phyloP scores from a whole-genome alignment of 176 grass and related monocot species.

The Carex cristatella region DNA sequence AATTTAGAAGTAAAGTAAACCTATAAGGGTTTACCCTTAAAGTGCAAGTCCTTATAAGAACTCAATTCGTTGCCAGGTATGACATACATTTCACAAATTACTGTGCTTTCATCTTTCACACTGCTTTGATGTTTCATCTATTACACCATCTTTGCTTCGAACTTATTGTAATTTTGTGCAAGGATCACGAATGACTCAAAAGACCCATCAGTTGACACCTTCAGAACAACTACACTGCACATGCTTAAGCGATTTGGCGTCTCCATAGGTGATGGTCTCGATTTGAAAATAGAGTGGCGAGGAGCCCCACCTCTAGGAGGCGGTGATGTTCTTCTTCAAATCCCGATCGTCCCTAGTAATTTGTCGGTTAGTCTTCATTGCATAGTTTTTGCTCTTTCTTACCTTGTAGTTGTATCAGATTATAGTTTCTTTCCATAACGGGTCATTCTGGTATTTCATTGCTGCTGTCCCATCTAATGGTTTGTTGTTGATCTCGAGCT shows the following conservation, averaged over 20 bases:
- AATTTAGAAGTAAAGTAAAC: background rate
- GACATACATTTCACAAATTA: background rate
- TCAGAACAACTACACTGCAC: constrained; percentile 65
- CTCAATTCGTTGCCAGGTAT: background rate
- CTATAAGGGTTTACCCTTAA: background rate
- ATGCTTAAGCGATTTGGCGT: constrained; percentile 85
- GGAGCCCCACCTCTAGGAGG: constrained; percentile 78
- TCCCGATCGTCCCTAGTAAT: constrained; percentile 54
- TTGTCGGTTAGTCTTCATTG: constrained; percentile 40
- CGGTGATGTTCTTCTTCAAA: constrained; percentile 66
- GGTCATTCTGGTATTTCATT: background rate
- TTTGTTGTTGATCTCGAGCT: background rate
- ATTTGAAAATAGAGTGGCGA: constrained; percentile 74
- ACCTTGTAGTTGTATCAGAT: background rate
- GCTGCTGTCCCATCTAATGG: background rate
- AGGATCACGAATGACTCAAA: constrained; percentile 90
- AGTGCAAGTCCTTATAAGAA: background rate
- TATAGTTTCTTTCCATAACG: background rate
- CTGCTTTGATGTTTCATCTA: background rate
- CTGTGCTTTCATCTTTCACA: background rate
- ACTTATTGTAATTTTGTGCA: constrained; percentile 12
- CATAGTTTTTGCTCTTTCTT: background rate
- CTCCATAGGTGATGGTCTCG: constrained; percentile 71
- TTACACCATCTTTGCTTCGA: background rate
- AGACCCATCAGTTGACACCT: constrained; percentile 73